Base-by-base conservation (phyloP, 805 yeast species). In the Ogataea methylovora region DNA sequence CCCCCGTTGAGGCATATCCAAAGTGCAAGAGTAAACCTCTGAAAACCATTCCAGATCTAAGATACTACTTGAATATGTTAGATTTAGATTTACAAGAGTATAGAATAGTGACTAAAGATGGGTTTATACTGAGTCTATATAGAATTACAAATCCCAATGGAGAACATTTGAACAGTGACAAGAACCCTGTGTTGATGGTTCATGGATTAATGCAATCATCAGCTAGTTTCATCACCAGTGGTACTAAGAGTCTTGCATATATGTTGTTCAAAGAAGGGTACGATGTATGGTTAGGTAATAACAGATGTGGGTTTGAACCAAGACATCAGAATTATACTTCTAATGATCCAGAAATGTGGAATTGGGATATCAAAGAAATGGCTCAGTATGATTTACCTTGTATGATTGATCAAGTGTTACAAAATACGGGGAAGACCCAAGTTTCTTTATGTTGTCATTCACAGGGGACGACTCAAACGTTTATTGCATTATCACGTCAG, bases 281-380 rank as follows among this genome's bases (percentile, higher is more conserved):
- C 48, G 96, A 87, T 45, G 86, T 87, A 8, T 87, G 96, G 96
- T 54, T 87, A 35, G 96, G 95, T 1, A 85, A 87, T 50, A 88
- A 87, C 51, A 61, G 98, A 41, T 81, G 95, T 44, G 94, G 95
- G 5, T 83, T 88, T 51, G 64, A 71, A 26, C 84, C 94, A 0
- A 61, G 67, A 33, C 95, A 88, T 60, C 56, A 65, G 39, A 56
- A 56, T 37, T 67, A 63, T 41, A 60, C 64, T 24, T 41, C 60
- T 4, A 45, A 48, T 36, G 69, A 72, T 44, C 64, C 65, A 2
- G 48, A 63, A 33, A 83, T 82, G 76, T 90, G 98, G 98, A 78
- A 83, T 44, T 90, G 98, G 98, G 90, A 84, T 49, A 69, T 92
- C 33, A 58, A 68, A n/a, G 90, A 85, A 30, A 75, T 92, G 78